Evolutionary conservation across 768 basidiomycete species (phyloP), one percentile per base, ranked within the genome.

Genomic region (Mycena chlorophos): DNA sequence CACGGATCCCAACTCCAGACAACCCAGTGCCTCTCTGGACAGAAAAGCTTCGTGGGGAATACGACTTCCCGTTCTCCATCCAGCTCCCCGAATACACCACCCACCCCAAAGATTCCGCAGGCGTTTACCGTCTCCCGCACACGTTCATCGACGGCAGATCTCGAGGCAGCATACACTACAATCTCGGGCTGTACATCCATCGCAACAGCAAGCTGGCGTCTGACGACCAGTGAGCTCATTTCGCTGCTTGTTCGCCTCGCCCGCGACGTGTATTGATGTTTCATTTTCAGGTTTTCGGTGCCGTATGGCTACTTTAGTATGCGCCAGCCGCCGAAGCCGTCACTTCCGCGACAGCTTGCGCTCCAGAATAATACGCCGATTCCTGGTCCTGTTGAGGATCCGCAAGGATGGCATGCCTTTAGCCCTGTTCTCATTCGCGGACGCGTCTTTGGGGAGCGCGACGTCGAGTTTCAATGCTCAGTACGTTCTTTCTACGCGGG

Each of bases 91-190:
- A 55, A 22, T 28, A 43, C 48, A 28, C 28, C 6, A 28, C 39
- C 8, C 40, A 19, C 39, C 5, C 49, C 29, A 37, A 19, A 26
- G 28, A 20, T 20, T n/a, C 26, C 2, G 47, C 51, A 1, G 54
- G 45, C 19, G 50, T 43, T 14, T 52, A 51, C 49, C 58, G 47
- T 22, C 54, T 60, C 3, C 58, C 58, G 27, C 58, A 60, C 25
- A 30, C 38, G 12, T 60, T 55, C 30, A 10, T 51, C 3, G 58
- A 60, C 2, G 39, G 40, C 2, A 39, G 25, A 20, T 52, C 51
- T 10, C 37, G 38, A 5, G 16, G 26, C 4, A 43, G 51, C 20
- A 48, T 50, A 26, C 40, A 34, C 20, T 60, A 60, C 31, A 34
- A 55, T 42, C 3, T 60, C 4, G 46, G 43, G 20, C 31, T 60